A percentile compares a stretch with the other conserved stretches of the same genome.
phyloP scores from a whole-genome alignment of 1,139 yeast species.

The Blastobotrys elegans region DNA sequence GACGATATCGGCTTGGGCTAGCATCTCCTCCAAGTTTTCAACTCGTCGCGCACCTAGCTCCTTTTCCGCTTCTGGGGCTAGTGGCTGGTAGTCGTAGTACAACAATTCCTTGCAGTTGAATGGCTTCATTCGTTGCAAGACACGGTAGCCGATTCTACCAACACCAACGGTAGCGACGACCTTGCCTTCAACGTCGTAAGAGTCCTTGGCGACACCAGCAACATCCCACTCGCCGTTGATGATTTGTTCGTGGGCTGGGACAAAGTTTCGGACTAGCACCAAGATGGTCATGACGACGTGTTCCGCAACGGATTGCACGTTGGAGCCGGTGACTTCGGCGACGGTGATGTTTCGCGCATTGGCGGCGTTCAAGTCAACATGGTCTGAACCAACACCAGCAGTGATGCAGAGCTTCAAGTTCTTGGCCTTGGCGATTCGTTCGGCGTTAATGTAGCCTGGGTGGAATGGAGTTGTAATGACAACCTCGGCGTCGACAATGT shows the following conservation, averaged over 20 bases:
- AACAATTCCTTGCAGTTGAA: slow-evolving; percentile 70
- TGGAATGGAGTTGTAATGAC: slow-evolving; percentile 80
- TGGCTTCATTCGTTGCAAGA: slow-evolving; percentile 65
- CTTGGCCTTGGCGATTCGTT: slow-evolving; percentile 64
- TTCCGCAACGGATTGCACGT: slow-evolving; percentile 77
- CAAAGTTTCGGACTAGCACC: slow-evolving; percentile 67
- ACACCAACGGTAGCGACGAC: slow-evolving; percentile 76
- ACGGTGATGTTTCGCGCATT: slow-evolving; percentile 60
- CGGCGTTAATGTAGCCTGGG: slow-evolving; percentile 69
- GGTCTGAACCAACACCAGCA: slow-evolving; percentile 86
- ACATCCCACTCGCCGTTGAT: slow-evolving; percentile 65
- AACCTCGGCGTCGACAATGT: slow-evolving; percentile 66
- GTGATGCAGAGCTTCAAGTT: slow-evolving; percentile 69
- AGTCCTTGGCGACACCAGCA: slow-evolving; percentile 69
- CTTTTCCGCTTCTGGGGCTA: slow-evolving; percentile 53
- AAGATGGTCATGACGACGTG: slow-evolving; percentile 74
- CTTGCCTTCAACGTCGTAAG: slow-evolving; percentile 71
- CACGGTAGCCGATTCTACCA: slow-evolving; percentile 77
- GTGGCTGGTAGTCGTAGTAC: slow-evolving; percentile 71
- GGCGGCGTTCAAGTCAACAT: slow-evolving; percentile 69
- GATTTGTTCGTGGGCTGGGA: slow-evolving; percentile 72
- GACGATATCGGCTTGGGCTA: slow-evolving; percentile 64
- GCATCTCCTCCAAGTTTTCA: slow-evolving; percentile 60
- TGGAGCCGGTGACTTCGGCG: slow-evolving; percentile 77
- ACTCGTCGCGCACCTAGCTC: slow-evolving; percentile 60